Percentiles rank a stretch among this genome's conserved stretches.
phyloP scores from a whole-genome alignment of 2,329 filamentous ascomycete genomes.

The Rhexocercosporidium sp. region DNA sequence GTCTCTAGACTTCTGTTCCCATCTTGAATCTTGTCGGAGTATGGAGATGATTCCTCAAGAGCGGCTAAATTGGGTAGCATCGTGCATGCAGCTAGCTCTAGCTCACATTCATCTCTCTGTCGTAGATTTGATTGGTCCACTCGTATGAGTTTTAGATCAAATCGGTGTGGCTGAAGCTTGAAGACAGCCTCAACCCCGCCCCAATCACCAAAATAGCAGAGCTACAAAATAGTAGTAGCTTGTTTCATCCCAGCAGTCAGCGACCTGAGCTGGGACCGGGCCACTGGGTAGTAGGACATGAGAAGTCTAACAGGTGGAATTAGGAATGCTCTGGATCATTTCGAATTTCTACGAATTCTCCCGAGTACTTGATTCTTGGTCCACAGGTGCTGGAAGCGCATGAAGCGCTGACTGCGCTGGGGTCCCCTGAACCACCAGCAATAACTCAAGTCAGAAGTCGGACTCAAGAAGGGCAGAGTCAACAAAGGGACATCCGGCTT shows the following conservation, averaged over 20 bases:
- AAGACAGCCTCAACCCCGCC: slow-evolving; percentile 3
- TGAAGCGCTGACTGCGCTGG: neutral
- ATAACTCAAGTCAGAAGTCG: neutral
- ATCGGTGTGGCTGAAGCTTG: neutral
- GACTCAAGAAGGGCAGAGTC: neutral
- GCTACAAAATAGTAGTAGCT: slow-evolving; percentile 10
- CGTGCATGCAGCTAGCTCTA: neutral
- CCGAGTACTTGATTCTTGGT: too few relatives aligned
- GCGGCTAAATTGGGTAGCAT: neutral
- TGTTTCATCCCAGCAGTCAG: neutral
- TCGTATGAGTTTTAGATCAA: neutral
- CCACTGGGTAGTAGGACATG: neutral
- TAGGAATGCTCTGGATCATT: neutral
- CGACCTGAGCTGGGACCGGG: neutral
- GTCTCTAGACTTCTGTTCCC: neutral
- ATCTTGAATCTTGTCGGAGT: too few relatives aligned
- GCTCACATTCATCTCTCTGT: neutral
- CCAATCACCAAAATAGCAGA: neutral
- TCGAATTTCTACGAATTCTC: neutral
- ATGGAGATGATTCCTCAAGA: neutral
- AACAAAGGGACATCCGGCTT: neutral
- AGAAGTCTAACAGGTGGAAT: neutral
- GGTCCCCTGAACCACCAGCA: too few relatives aligned
- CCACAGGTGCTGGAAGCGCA: too few relatives aligned
- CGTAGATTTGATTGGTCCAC: neutral